Conservation (phyloP, 345 rosid genomes). For the Anastatica hierochuntica region DNA sequence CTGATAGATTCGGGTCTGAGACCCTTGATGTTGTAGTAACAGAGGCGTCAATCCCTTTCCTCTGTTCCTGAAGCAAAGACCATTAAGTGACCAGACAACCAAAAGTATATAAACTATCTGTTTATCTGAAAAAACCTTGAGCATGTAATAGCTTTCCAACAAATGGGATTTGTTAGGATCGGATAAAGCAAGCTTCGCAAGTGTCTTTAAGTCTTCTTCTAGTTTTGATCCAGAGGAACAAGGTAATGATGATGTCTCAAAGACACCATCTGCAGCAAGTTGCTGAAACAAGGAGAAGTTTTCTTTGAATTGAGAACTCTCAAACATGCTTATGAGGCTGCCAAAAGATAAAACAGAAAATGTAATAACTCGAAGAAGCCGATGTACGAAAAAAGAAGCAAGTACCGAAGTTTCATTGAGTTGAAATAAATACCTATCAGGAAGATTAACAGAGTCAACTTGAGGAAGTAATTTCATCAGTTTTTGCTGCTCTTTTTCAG, state of each 20-base stretch:
- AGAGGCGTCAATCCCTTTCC: slow-evolving; percentile 29
- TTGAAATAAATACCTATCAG: slow-evolving; percentile 42
- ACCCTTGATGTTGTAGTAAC: slow-evolving; percentile 29
- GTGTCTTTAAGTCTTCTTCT: slow-evolving; percentile 44
- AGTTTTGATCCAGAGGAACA: slow-evolving; percentile 39
- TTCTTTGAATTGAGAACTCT: slow-evolving; percentile 70
- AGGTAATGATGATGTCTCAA: slow-evolving; percentile 56
- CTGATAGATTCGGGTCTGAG: slow-evolving; percentile 22
- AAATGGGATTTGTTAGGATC: slow-evolving; percentile 48
- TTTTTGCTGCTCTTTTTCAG: slow-evolving; percentile 66
- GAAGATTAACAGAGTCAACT: slow-evolving; percentile 43
- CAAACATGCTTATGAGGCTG: slow-evolving; percentile 79
- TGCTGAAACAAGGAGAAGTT: slow-evolving; percentile 58
- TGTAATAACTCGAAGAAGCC: slow-evolving; percentile 1
- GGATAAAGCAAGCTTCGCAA: slow-evolving; percentile 50
- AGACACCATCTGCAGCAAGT: slow-evolving; percentile 71
- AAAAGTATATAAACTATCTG: neutral
- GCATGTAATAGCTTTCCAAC: slow-evolving; percentile 44
- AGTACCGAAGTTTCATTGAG: neutral
- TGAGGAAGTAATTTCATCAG: slow-evolving; percentile 63
- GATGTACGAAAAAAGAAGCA: neutral
- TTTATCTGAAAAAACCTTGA: slow-evolving; percentile 46
- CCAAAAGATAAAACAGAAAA: slow-evolving; percentile 5
- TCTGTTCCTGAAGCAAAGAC: slow-evolving; percentile 39
- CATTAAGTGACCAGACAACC: slow-evolving; percentile 4